Percentiles rank a stretch among this genome's conserved stretches.
Conservation (phyloP, 2,329 filamentous ascomycete genomes). For the Exophiala lecanii-corni region DNA sequence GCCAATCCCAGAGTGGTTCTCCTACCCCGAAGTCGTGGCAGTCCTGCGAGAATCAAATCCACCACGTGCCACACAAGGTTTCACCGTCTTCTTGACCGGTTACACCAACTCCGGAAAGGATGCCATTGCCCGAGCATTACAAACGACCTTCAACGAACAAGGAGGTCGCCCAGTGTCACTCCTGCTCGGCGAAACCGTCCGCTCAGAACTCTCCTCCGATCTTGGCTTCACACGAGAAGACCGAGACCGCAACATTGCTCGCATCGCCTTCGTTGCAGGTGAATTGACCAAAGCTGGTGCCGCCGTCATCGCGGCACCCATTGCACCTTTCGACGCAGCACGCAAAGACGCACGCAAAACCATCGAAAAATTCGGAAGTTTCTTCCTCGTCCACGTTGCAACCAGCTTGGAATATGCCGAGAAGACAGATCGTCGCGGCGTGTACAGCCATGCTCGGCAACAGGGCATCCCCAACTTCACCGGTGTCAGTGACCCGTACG, state of each 20-base stretch:
- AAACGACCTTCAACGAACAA: conserved; percentile 97
- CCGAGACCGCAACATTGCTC: conserved; percentile 88
- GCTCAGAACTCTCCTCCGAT: conserved; percentile 86
- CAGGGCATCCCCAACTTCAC: conserved; percentile 98
- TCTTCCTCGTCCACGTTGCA: conserved; percentile 92
- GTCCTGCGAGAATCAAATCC: conserved; percentile 96
- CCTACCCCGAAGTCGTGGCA: conserved; percentile 95
- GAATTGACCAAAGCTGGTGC: conserved; percentile 91
- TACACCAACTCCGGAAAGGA: conserved; percentile 98
- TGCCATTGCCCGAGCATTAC: conserved; percentile 87
- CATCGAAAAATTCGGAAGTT: conserved; percentile 81
- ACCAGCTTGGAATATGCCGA: conserved; percentile 90
- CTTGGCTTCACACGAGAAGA: conserved; percentile 92
- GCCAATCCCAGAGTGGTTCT: conserved; percentile 99
- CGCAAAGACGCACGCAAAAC: conserved; percentile 75
- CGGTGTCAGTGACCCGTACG: conserved; percentile 95
- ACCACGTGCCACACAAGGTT: conserved; percentile 83
- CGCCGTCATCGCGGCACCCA: conserved; percentile 92
- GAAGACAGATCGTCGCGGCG: conserved; percentile 88
- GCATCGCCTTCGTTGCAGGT: conserved; percentile 92
- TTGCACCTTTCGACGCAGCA: conserved; percentile 82
- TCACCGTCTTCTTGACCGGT: conserved; percentile 96
- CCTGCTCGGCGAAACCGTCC: conserved; percentile 91
- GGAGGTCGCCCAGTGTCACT: conserved; percentile 91
- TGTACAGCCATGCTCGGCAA: conserved; percentile 76